A percentile compares a stretch with the other conserved stretches of the same genome.
phyloP scores from a whole-genome alignment of 2,329 filamentous ascomycete species.

The Fonsecaea erecta region DNA sequence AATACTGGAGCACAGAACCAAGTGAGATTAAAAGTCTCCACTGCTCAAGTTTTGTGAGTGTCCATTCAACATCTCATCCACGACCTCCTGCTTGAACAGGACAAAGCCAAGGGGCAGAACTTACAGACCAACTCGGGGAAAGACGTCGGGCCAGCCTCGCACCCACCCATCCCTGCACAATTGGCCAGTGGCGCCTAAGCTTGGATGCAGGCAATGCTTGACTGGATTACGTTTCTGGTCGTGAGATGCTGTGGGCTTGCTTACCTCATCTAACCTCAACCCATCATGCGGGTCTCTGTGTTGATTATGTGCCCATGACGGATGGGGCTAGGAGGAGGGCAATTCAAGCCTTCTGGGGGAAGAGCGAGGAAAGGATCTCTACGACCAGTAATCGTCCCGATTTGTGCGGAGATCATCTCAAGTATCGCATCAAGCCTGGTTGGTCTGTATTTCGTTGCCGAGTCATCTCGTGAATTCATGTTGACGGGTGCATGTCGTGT shows the following conservation, averaged over 20 bases:
- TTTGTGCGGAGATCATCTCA: background rate
- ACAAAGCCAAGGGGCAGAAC: slow-evolving; percentile 3
- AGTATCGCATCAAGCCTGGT: no score
- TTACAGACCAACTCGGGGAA: background rate
- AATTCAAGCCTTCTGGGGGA: background rate
- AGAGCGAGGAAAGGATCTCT: background rate
- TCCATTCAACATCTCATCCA: background rate
- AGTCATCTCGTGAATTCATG: no score
- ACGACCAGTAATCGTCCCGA: background rate
- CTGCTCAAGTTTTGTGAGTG: background rate
- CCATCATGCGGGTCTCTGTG: background rate
- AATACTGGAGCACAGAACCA: background rate
- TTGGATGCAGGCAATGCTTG: slow-evolving; percentile 6
- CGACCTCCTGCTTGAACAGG: slow-evolving; percentile 16
- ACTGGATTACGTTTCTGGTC: slow-evolving; percentile 10
- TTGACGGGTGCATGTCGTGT: no score
- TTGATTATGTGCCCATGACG: no score
- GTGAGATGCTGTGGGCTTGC: slow-evolving; percentile 10
- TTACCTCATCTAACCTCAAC: slow-evolving; percentile 5
- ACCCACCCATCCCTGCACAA: background rate
- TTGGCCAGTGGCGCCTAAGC: background rate
- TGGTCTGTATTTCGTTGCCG: no score
- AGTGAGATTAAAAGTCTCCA: background rate
- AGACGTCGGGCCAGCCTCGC: slow-evolving; percentile 2
- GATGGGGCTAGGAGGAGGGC: no score